Evolutionary conservation across 106 monocot species (phyloP).

Genomic region (Phalaenopsis aphrodite): DNA sequence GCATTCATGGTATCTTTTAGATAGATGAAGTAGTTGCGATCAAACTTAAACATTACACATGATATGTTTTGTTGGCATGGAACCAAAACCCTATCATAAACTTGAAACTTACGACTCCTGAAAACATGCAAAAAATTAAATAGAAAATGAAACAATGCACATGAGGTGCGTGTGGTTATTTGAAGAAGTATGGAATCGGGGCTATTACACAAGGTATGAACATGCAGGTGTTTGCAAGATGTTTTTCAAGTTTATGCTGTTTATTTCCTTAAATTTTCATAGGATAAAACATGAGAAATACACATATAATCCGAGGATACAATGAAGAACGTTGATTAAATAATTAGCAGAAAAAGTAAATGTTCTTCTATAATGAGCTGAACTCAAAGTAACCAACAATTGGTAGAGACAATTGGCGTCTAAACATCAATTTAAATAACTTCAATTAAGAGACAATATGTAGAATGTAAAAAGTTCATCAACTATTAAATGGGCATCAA

Average conservation of each 20-base stretch:
- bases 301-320: not conserved
- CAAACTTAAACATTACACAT: not conserved
- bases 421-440: not conserved
- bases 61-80: not conserved
- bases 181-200: not conserved
- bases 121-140: not conserved
- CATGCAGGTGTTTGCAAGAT: not conserved
- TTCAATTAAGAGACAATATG: not conserved
- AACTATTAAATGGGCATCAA: not conserved
- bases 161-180: not conserved
- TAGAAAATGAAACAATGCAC: not conserved
- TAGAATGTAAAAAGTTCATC: not conserved
- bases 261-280: not conserved
- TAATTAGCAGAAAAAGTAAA: not conserved
- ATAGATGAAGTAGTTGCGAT: not conserved
- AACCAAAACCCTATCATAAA: not conserved
- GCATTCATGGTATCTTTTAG: not conserved
- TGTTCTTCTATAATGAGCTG: not conserved
- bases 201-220: not conserved
- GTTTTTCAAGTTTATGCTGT: not conserved
- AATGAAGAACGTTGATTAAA: not conserved
- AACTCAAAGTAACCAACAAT: not conserved
- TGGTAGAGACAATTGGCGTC: not conserved
- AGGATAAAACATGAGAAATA: not conserved
- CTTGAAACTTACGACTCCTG: too few relatives aligned